These are phyloP conservation scores for Trichosphaerium sp. DNA, from an alignment of 78 protist genomes.

Conservation along the genomic window DNA sequence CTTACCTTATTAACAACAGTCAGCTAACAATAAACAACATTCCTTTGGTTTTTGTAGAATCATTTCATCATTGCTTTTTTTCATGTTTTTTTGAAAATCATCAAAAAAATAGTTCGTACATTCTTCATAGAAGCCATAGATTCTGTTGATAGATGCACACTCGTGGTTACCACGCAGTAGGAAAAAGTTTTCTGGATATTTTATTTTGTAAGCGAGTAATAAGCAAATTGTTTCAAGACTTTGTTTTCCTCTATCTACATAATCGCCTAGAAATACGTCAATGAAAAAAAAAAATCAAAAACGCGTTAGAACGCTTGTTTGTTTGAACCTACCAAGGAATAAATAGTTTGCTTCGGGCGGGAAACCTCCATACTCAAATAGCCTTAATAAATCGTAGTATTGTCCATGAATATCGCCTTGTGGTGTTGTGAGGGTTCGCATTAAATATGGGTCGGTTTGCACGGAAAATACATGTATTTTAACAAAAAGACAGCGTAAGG, in stretches of 20 bases:
- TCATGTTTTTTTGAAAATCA: too few species aligned
- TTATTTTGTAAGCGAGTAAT: conserved; percentile 98
- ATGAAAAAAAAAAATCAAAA: too few species aligned
- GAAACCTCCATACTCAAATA: conserved; percentile 97
- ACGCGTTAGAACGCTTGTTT: too few species aligned
- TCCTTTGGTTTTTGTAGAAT: too few species aligned
- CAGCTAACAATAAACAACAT: too few species aligned
- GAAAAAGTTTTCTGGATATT: conserved; percentile 98
- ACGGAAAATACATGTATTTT: background rate
- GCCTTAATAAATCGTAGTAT: conserved; percentile 92
- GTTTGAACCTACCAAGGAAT: too few species aligned
- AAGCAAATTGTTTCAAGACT: conserved; percentile 95
- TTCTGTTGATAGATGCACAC: conserved; percentile 95
- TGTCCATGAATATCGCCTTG: conserved; percentile 97
- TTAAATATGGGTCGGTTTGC: background rate
- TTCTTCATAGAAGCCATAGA: conserved; percentile 99
- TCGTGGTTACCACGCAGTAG: conserved; percentile 99
- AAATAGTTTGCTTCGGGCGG: conserved; percentile 99
- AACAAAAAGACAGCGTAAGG: background rate
- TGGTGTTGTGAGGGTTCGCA: background rate
- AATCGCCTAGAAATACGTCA: too few species aligned
- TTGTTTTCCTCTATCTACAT: conserved; percentile 98
- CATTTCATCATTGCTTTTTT: too few species aligned
- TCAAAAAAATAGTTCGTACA: conserved; percentile 29
- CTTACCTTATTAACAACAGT: too few species aligned